Conservation (phyloP, 2,329 filamentous ascomycete species). For the Fusarium pseudoanthophilum region DNA sequence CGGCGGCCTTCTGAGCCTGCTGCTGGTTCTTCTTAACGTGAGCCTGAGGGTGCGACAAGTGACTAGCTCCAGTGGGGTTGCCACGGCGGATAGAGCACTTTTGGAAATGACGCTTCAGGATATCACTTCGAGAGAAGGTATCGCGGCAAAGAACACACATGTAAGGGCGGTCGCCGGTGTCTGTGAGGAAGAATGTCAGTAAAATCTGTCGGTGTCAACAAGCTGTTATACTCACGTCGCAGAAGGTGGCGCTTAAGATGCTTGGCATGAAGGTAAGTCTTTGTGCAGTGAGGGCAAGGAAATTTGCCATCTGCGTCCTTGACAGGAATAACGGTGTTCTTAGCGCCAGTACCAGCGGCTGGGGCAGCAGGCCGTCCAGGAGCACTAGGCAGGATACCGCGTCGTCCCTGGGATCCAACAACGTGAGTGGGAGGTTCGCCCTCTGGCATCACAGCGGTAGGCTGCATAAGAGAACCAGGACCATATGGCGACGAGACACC, state of each 20-base stretch:
- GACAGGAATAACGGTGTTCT: constrained; percentile 86
- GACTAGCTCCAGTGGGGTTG: constrained; percentile 93
- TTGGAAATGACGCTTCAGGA: constrained; percentile 98
- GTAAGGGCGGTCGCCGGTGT: constrained; percentile 97
- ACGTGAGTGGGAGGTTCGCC: constrained; percentile 84
- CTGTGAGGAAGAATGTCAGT: constrained; percentile 59
- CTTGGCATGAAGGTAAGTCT: constrained; percentile 97
- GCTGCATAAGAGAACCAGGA: constrained; percentile 66
- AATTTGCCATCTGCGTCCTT: constrained; percentile 99
- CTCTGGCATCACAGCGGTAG: constrained; percentile 65
- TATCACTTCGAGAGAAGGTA: constrained; percentile 97
- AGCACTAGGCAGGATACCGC: constrained; percentile 91
- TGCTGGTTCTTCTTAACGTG: constrained; percentile 83
- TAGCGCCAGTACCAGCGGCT: constrained; percentile 74
- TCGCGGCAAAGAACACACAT: constrained; percentile 98
- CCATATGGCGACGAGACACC: constrained; percentile 70
- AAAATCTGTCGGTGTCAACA: constrained; percentile 36
- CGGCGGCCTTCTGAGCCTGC: constrained; percentile 66
- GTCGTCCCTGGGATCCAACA: constrained; percentile 91
- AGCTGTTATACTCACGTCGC: constrained; percentile 78
- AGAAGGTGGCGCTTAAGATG: constrained; percentile 96
- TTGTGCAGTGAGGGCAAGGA: constrained; percentile 96
- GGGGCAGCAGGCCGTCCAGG: constrained; percentile 85
- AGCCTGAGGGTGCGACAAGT: constrained; percentile 91
- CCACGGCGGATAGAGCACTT: constrained; percentile 97